Evolutionary conservation across 2,329 filamentous ascomycete genomes (phyloP), one percentile per base, ranked within the genome.

Genomic region (Biscogniauxia sp.): DNA sequence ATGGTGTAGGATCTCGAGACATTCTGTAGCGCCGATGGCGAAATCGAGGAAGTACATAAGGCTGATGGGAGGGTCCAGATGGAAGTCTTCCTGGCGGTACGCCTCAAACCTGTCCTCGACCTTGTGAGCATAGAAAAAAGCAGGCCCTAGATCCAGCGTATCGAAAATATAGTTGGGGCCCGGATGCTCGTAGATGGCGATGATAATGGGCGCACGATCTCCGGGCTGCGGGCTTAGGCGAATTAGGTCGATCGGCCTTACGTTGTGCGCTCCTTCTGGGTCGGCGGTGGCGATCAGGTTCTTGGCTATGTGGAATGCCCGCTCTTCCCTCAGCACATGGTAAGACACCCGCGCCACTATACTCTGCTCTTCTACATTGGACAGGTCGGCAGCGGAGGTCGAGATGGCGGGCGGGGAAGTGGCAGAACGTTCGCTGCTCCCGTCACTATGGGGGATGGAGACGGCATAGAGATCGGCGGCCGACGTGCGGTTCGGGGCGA

Each of bases 1-100:
- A 75, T 97, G 93, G 70, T 98, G 94, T n/a, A 98, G 78, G 53
- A 96, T 87, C 74, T 97, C 93, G 54, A 96, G 77, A 71, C 92
- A 96, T 74, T 96, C 87, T 5, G 90, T 86, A 1, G 93, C 91
- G 23, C 93, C 93, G 61, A 97, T 91, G 28, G 93, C 94, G 72
- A 97, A 97, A 70, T 96, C 90, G 26, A 98, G 82, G 70, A 97
- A 97, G 17, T 86, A 82, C 53, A 89, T 82, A 5, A 97, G 78
- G 53, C 88, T 87, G 51, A 95, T 87, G 45, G 86, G 84, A 19
- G 84, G 80, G 19, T 80, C 80, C 1, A 87, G 79, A 1, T 75
- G 76, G 45, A 80, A 78, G n/a, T 80, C 74, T 45, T 78, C 73
- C 49, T 76, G 79, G 41, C 75, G 76, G 59, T 78, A 73, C 0